These are phyloP conservation scores for Fraxinus ornus DNA, from an alignment of 305 asterid species.

Conservation along the genomic window DNA sequence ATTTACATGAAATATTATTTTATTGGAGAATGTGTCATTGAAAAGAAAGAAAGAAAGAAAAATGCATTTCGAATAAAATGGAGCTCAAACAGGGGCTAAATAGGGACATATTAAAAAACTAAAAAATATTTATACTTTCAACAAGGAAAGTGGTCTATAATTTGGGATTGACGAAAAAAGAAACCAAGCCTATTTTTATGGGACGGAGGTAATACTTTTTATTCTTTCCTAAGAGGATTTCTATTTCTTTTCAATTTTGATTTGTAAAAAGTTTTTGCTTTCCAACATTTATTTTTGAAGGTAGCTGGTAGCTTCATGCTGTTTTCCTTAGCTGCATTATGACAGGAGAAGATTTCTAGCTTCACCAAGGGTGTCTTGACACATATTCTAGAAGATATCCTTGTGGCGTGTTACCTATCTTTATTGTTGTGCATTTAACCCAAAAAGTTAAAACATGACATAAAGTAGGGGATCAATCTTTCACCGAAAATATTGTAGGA, in stretches of 20 bases:
- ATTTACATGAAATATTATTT: no score
- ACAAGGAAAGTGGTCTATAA: not conserved
- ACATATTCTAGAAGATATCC: not conserved
- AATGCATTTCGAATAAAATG: not conserved
- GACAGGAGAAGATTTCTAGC: constrained; percentile 2
- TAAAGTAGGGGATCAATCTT: not conserved
- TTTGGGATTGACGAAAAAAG: not conserved
- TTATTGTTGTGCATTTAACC: constrained; percentile 9
- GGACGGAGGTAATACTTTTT: not conserved
- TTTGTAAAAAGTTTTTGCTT: constrained; percentile 6
- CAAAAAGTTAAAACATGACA: constrained; percentile 11
- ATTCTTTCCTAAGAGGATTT: not conserved
- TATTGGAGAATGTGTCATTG: not conserved
- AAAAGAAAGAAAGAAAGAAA: not conserved
- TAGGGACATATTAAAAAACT: not conserved
- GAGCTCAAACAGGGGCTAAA: not conserved
- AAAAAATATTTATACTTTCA: not conserved
- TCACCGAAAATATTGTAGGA: not conserved
- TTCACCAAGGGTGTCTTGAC: constrained; percentile 2
- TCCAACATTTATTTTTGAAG: constrained; percentile 14
- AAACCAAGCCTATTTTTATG: not conserved
- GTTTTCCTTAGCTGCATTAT: not conserved
- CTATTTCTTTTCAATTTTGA: not conserved
- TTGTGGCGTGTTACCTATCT: not conserved
- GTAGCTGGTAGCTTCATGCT: constrained; percentile 12